Percentiles rank a stretch among this genome's conserved stretches.
These are phyloP conservation scores for Dictyostelium citrinum DNA, from an alignment of 78 protist species.

Conservation along the genomic window DNA sequence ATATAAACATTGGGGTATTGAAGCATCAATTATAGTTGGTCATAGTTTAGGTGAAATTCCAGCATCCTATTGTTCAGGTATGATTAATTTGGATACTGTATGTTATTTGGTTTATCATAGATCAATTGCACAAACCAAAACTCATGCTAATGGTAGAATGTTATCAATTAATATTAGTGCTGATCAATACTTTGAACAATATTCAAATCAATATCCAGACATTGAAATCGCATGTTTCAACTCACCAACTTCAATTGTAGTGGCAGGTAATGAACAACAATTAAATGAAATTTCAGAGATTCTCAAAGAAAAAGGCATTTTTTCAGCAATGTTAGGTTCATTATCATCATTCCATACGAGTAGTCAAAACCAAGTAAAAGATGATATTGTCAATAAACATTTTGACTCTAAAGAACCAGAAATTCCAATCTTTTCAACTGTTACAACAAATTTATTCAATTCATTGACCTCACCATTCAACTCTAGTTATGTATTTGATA, in stretches of 20 bases:
- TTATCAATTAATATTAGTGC: conserved; percentile 14
- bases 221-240: conserved; percentile 63
- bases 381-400: background rate
- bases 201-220: background rate
- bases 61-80: conserved; percentile 20
- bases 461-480: background rate
- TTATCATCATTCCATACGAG: conserved; percentile 12
- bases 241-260: conserved; percentile 16
- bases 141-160: conserved; percentile 50
- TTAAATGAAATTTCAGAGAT: background rate
- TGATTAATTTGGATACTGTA: background rate
- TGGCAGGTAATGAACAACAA: background rate
- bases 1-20: background rate
- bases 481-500: background rate
- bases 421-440: background rate
- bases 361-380: background rate
- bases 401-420: background rate
- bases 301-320: background rate
- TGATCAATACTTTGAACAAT: background rate
- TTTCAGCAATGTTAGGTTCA: background rate
- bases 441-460: background rate
- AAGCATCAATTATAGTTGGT: background rate
- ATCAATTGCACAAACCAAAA: background rate
- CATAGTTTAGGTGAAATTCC: conserved; percentile 42
- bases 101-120: background rate